Conservation (phyloP, 306 rosid species). For the Echinosophora koreensis region DNA sequence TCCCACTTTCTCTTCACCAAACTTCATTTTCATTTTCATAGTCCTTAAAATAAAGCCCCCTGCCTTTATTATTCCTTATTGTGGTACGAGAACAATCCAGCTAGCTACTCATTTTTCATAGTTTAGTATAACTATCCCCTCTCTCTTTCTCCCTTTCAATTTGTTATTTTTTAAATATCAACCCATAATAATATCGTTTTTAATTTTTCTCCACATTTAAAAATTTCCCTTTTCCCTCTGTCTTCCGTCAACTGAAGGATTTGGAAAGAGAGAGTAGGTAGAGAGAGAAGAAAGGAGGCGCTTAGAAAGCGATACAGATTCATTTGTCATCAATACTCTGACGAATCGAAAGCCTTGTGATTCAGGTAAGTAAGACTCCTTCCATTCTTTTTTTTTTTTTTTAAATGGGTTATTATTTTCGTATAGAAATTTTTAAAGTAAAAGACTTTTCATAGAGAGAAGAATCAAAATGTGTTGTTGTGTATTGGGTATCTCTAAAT, state of each 20-base stretch:
- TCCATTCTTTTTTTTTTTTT: no score
- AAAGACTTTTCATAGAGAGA: slow-evolving; percentile 27
- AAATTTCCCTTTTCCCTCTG: slow-evolving; percentile 45
- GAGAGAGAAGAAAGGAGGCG: slow-evolving; percentile 26
- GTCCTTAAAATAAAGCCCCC: not conserved
- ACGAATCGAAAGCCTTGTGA: slow-evolving; percentile 40
- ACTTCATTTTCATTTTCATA: not conserved
- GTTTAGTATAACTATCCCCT: slow-evolving; percentile 14
- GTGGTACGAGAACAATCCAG: not conserved
- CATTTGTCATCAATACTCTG: slow-evolving; percentile 41
- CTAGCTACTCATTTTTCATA: not conserved
- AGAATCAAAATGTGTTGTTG: slow-evolving; percentile 46
- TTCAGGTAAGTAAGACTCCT: slow-evolving; percentile 55
- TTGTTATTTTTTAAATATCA: slow-evolving; percentile 29
- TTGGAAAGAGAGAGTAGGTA: slow-evolving; percentile 34
- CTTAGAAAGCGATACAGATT: slow-evolving; percentile 45
- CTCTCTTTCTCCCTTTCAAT: slow-evolving; percentile 9
- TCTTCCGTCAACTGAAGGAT: slow-evolving; percentile 58
- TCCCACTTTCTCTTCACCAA: not conserved
- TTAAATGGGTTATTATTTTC: not conserved
- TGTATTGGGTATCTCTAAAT: slow-evolving; percentile 48
- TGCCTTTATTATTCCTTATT: not conserved
- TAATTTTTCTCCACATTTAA: slow-evolving; percentile 40
- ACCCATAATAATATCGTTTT: slow-evolving; percentile 11
- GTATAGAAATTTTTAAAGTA: slow-evolving; percentile 34